Evolutionary conservation across 2,329 filamentous ascomycete species (phyloP).

Genomic region (Xylariales sp.): DNA sequence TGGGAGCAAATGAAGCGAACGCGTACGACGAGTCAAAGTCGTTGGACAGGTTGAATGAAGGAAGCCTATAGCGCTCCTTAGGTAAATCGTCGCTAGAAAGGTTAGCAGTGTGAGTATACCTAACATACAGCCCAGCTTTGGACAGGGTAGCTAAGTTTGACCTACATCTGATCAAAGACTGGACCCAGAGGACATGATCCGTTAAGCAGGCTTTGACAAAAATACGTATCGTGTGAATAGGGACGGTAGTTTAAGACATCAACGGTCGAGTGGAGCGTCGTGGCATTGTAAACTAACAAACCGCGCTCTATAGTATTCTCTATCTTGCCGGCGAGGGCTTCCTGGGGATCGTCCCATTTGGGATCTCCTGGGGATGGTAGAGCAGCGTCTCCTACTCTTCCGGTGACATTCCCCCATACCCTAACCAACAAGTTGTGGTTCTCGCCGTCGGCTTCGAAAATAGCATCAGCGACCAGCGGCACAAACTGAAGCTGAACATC

Average conservation of each 20-base stretch:
- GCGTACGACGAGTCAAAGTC: conserved; percentile 85
- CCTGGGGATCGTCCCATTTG: conserved; percentile 64
- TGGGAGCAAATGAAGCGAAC: conserved; percentile 83
- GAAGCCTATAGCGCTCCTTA: conserved; percentile 61
- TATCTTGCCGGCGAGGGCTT: conserved; percentile 80
- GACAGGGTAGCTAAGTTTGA: conserved; percentile 31
- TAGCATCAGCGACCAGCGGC: conserved; percentile 78
- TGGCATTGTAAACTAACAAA: conserved; percentile 65
- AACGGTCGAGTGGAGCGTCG: conserved; percentile 78
- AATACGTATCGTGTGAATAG: conserved; percentile 66
- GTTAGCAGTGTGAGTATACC: conserved; percentile 31
- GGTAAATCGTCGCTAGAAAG: conserved; percentile 34
- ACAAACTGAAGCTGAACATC: conserved; percentile 80
- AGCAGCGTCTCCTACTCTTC: conserved; percentile 66
- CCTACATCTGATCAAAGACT: conserved; percentile 68
- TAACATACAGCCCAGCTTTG: conserved; percentile 1
- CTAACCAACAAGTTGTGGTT: conserved; percentile 78
- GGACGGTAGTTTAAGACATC: conserved; percentile 83
- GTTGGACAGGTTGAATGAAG: conserved; percentile 78
- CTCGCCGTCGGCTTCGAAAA: conserved; percentile 72
- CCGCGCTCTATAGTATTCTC: conserved; percentile 65
- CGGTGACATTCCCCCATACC: conserved; percentile 91
- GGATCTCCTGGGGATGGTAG: conserved; percentile 71
- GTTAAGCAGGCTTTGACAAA: conserved; percentile 74
- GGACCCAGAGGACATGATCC: conserved; percentile 80